Evolutionary conservation across 2,329 filamentous ascomycete genomes (phyloP), one percentile per base, ranked within the genome.

Genomic region (Penicillium sp.): DNA sequence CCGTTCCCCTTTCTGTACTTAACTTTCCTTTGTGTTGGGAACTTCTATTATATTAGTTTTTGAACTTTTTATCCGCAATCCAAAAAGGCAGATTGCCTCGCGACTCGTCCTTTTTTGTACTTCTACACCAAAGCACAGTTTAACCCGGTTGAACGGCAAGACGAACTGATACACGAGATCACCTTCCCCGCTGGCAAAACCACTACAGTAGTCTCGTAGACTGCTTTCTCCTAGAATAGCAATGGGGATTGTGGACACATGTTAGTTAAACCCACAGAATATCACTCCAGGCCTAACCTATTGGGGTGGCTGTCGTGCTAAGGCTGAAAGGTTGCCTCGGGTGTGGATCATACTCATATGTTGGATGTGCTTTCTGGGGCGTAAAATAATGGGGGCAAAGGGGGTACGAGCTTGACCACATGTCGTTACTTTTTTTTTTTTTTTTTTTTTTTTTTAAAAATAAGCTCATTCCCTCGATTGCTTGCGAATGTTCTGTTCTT

Each of bases 161-260:
- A 49, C 15, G 24, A 30, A 49, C 26, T 30, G 15, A 5, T 49
- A 5, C 49, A 51, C n/a, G 49, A 35, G 49, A 51, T 51, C 30
- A 22, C 35, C 28, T 35, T 33, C 12, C 45, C 30, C 28, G 28
- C 28, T 19, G 17, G 44, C 22, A 26, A 17, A 30, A 49, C 24
- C 24, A n/a, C 26, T 28, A 30, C 24, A n/a, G 15, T 28, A 30
- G 45, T 30, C 26, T n/a, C 4, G 19, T 13, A 35, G 30, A 35
- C n/a, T 44, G 7, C 26, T 22, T 30, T 44, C 26, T 33, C 38
- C 53, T 10, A 56, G 12, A 56, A 45, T 44, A 15, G 53, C 15
- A 33, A 33, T 56, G 54, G 40, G 17, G 53, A 26, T 56, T 56
- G 40, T 56, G 54, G 54, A 13, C 28, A 33, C 28, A 35, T 51